phyloP scores from a whole-genome alignment of 495 filamentous ascomycete species.

The Penicillium cosmopolitanum region DNA sequence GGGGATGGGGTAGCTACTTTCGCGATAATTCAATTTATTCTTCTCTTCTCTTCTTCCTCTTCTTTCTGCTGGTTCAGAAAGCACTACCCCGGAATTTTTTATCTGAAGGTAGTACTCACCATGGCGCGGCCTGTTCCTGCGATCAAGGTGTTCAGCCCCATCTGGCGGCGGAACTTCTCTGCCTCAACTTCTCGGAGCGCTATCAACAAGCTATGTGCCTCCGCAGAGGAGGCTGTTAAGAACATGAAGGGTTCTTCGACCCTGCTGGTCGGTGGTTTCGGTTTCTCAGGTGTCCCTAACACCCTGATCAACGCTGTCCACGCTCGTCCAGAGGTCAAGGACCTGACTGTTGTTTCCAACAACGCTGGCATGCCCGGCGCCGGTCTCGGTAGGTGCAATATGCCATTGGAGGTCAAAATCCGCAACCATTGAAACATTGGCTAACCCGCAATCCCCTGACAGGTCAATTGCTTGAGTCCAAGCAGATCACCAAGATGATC shows the following conservation, averaged over 20 bases:
- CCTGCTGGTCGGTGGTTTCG: conserved; percentile 80
- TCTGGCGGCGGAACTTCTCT: conserved; percentile 62
- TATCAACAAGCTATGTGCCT: conserved; percentile 79
- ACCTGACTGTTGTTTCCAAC: conserved; percentile 85
- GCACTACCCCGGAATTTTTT: conserved; percentile 15
- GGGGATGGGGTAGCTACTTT: conserved; percentile 17
- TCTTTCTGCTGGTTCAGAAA: conserved; percentile 23
- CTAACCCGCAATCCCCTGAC: neutral
- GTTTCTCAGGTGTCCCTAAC: conserved; percentile 83
- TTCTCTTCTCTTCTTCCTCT: conserved; percentile 11
- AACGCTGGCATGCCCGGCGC: conserved; percentile 80
- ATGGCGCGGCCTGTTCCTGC: conserved; percentile 39
- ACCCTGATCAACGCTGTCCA: conserved; percentile 79
- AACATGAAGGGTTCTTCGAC: conserved; percentile 73
- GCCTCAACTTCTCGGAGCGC: conserved; percentile 62
- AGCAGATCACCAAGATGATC: conserved; percentile 87
- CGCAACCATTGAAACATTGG: neutral
- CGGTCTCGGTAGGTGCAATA: conserved; percentile 61
- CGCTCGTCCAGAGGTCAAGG: conserved; percentile 69
- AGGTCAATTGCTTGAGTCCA: conserved; percentile 69
- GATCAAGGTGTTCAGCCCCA: conserved; percentile 39
- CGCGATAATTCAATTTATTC: conserved; percentile 11
- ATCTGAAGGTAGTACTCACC: conserved; percentile 18
- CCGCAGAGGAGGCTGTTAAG: conserved; percentile 69
- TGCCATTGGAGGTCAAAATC: too few relatives aligned